Base-by-base conservation (phyloP, 2,329 filamentous ascomycete genomes). In the Cladophialophora immunda region DNA sequence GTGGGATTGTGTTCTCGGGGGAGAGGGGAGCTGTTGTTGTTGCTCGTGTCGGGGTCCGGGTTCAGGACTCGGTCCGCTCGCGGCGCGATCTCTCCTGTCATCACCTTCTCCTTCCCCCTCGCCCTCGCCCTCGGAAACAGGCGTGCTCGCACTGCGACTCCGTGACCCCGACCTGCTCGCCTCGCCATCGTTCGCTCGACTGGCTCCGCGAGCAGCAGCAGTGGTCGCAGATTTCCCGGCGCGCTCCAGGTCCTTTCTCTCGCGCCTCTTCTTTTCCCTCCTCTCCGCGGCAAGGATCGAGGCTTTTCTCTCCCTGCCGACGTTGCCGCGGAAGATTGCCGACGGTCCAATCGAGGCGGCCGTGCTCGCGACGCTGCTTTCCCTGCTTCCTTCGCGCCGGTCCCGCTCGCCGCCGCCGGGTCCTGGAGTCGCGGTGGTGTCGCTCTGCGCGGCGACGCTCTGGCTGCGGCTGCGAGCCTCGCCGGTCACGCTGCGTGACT, bases 271-370 rank as follows among this genome's bases (percentile, higher is more conserved):
- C 45, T 54, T 67, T 34, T 65, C 61, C 29, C 56, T 58, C 29
- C 36, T 41, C 27, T 63, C 69, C 3, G 62, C 64, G 19, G 65
- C 50, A 22, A 55, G 13, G 17, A 57, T 64, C n/a, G 32, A 56
- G 15, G 7, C 7, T n/a, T 32, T 59, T 13, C 45, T 22, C 36
- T 32, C 45, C 17, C 25, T 47, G 36, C 45, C 38, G 2, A 29
- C 50, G 36, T 70, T 67, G 25, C 66, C 66, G 55, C 69, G 66
- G 32, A 71, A 71, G 41, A 71, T 61, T 22, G 22, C 57, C 25
- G 36, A 30, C 1, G 58, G 25, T 9, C 36, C 58, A 17, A 47
- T 30, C n/a, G n/a, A n/a, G 25, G 54, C 17, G 7, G 54, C 58
- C 19, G 50, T 58, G 32, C 54, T 62, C n/a, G 62, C 65, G 13